Conservation (phyloP, 2,329 filamentous ascomycete genomes). For the Lithohypha guttulata region DNA sequence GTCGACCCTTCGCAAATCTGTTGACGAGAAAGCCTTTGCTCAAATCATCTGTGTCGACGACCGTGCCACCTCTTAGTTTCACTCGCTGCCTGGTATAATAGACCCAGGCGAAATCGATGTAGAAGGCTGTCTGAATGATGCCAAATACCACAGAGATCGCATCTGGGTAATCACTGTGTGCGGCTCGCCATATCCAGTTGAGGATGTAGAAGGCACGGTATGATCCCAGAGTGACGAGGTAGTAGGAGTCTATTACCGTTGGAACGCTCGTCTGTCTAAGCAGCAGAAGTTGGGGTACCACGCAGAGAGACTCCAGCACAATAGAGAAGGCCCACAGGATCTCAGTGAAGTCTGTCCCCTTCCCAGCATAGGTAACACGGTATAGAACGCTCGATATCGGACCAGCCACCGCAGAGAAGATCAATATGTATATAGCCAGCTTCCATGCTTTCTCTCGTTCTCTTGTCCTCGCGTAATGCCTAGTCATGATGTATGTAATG, state of each 20-base stretch:
- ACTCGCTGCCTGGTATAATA: constrained; percentile 90
- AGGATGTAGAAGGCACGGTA: constrained; percentile 84
- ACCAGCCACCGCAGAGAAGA: constrained; percentile 54
- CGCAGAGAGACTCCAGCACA: constrained; percentile 80
- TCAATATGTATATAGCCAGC: constrained; percentile 60
- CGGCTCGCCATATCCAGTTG: constrained; percentile 72
- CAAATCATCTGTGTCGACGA: constrained; percentile 84
- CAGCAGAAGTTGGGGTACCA: constrained; percentile 82
- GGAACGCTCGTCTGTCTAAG: constrained; percentile 91
- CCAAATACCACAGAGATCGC: constrained; percentile 74
- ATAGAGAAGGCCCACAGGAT: constrained; percentile 80
- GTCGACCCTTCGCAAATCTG: constrained; percentile 41
- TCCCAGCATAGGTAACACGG: constrained; percentile 1
- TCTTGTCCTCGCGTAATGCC: constrained; percentile 72
- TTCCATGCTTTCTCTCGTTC: constrained; percentile 93
- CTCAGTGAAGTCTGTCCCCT: constrained; percentile 56
- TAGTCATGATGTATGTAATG: constrained; percentile 79
- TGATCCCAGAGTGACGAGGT: constrained; percentile 74
- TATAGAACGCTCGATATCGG: constrained; percentile 41
- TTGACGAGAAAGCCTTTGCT: constrained; percentile 74
- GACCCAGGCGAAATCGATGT: constrained; percentile 92
- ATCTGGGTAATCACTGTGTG: constrained; percentile 37
- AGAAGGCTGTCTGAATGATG: constrained; percentile 77
- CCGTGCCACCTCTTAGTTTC: constrained; percentile 76
- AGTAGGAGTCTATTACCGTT: constrained; percentile 94